Evolutionary conservation across 345 rosid genomes (phyloP).

Genomic region (Aurinia saxatilis): DNA sequence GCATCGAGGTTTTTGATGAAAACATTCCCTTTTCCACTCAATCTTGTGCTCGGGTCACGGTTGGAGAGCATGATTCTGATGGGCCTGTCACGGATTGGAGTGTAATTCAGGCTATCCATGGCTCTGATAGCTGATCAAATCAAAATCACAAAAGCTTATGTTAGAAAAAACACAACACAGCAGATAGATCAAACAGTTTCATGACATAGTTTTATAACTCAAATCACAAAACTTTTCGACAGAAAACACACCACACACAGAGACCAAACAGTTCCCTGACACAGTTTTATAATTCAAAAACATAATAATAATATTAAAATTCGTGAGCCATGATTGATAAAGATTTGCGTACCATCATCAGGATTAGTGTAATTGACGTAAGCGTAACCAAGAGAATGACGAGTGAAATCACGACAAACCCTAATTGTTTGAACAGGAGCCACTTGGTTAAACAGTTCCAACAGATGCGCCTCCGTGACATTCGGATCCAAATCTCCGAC

Average conservation of each 20-base stretch:
- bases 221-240: no score
- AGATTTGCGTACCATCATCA: constrained; percentile 48
- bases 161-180: neutral
- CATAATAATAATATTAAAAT: constrained; percentile 6
- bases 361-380: constrained; percentile 56
- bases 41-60: constrained; percentile 57
- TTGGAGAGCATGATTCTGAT: constrained; percentile 69
- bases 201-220: neutral
- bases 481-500: constrained; percentile 60
- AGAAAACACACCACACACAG: no score
- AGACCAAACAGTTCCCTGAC: neutral
- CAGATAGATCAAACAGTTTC: neutral
- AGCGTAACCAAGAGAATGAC: constrained; percentile 58
- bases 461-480: constrained; percentile 43
- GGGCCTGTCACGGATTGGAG: constrained; percentile 50
- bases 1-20: constrained; percentile 67
- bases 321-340: neutral
- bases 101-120: constrained; percentile 49
- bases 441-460: constrained; percentile 47
- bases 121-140: constrained; percentile 47
- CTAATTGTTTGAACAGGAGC: constrained; percentile 45
- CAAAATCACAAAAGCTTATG: neutral
- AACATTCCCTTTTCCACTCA: constrained; percentile 61
- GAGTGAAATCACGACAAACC: constrained; percentile 54
- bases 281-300: neutral